Base-by-base conservation (phyloP, 257 asterid genomes). In the Solanum bulbocastanum region DNA sequence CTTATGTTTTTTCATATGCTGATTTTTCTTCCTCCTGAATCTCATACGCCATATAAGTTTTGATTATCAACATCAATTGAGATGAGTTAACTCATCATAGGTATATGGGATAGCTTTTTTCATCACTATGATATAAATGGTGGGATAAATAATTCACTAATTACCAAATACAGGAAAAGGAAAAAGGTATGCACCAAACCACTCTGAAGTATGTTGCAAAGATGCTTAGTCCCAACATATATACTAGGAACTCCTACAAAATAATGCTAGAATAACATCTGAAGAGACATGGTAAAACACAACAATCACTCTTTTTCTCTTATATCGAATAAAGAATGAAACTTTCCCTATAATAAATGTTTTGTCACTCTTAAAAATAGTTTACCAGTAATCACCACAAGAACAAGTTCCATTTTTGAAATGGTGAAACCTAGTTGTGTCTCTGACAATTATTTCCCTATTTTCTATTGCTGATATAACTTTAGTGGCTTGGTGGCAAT, bases 331-430 rank as follows among this genome's bases (percentile, higher is more conserved):
- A 79, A 27, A 79, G 66, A 79, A 44, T 44, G 39, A 22, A 44
- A 42, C 25, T 25, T 78, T 8, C 30, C 9, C 25, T 15, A 25
- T 15, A 25, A 14, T 14, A 79, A 42, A 6, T 39, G 60, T 25
- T 2, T 25, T 7, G 3, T 25, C 39, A 4, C 65, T 30, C 36
- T 40, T 40, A 6, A n/a, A 74, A 75, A 66, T 69, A 46, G 76
- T 46, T 89, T 88, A 95, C 98, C 98, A 94, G 88, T 94, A 94
- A 91, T 92, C 98, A 27, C 92, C 93, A 88, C 98, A 95, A 44
- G 98, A 94, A 90, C 98, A 95, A 78, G 36, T 87, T 35, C 98
- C 98, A 85, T 92, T 91, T 83, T 76, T 86, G 84, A 94, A 94
- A 92, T 94, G 97, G 90, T 95, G 98, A 91, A 95, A 95, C 88